Evolutionary conservation across 257 asterid genomes (phyloP).

Genomic region (Rehmannia glutinosa): DNA sequence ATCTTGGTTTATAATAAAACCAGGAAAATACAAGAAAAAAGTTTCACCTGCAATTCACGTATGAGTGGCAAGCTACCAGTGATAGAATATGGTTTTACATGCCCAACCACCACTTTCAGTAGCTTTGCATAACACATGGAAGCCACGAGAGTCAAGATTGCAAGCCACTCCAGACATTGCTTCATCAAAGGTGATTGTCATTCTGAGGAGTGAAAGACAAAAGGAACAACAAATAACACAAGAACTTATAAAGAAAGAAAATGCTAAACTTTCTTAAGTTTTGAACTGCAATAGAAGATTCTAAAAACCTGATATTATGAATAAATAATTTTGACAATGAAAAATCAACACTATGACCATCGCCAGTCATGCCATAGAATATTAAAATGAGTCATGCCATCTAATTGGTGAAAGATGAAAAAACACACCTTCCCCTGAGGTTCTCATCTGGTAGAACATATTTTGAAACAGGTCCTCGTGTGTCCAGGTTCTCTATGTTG

Average conservation of each 20-base stretch:
- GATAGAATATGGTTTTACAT: slow-evolving; percentile 90
- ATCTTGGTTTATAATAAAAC: background rate
- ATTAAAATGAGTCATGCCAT: slow-evolving; percentile 4
- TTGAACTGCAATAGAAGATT: background rate
- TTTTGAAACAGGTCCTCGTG: slow-evolving; percentile 83
- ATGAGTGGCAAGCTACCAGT: slow-evolving; percentile 95
- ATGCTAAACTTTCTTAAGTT: background rate
- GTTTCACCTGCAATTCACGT: slow-evolving; percentile 77
- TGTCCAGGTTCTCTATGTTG: slow-evolving; percentile 68
- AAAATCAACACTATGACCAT: background rate
- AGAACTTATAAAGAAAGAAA: background rate
- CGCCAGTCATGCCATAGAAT: slow-evolving; percentile 6
- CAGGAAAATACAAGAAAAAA: slow-evolving; percentile 10
- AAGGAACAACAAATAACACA: background rate
- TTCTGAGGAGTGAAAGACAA: slow-evolving; percentile 32
- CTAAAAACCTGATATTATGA: background rate
- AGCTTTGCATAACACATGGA: slow-evolving; percentile 85
- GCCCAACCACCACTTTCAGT: slow-evolving; percentile 91
- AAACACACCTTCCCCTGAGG: slow-evolving; percentile 80
- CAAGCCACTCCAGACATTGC: slow-evolving; percentile 87
- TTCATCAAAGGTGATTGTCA: slow-evolving; percentile 69
- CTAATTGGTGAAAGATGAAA: slow-evolving; percentile 1
- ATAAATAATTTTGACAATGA: background rate
- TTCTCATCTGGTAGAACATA: slow-evolving; percentile 87
- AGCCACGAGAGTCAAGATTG: slow-evolving; percentile 88